Base-by-base conservation (phyloP, 305 asterid genomes). In the Solanum hybrid region DNA sequence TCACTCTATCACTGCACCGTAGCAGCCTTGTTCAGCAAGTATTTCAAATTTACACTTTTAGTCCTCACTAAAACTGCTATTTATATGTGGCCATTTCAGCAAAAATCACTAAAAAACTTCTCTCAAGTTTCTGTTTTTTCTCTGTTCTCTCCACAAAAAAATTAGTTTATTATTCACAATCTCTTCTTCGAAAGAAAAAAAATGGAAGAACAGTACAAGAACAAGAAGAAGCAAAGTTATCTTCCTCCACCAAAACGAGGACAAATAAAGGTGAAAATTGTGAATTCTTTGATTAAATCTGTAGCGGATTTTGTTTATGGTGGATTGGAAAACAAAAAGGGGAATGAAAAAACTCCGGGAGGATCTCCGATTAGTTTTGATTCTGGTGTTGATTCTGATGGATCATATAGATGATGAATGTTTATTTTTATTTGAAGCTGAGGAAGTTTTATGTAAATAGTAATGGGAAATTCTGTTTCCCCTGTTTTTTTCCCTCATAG, bases 291-390 rank as follows among this genome's bases (percentile, higher is more conserved):
- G 28, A 89, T 88, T 2, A 81, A 37, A 20, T 92, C 92, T 33
- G 90, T 88, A 2, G 42, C 75, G 64, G 87, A 71, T 20, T 11
- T 93, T 77, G 57, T 89, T 12, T 16, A 39, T 4, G 26, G 14
- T 14, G 82, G 40, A 26, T 31, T 51, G 6, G 67, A 18, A 57
- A 61, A 46, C 11, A 77, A 46, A 6, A 82, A 37, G 35, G 75
- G 34, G 1, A 5, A 10, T 5, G 74, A 13, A 28, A 28, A 42
- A 28, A 86, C 89, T 5, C 89, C 91, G 4, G 67, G 14, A 46
- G 77, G 18, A 88, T 86, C 92, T 7, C 91, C 92, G 11, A 91
- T 80, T 64, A 90, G 86, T 28, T 80, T 33, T 88, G 87, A 81
- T 83, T 87, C 89, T 10, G 89, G 33, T 31, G 33, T 31, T 31